Evolutionary conservation across 2,329 filamentous ascomycete genomes (phyloP).

Genomic region (Geosmithia putterillii): DNA sequence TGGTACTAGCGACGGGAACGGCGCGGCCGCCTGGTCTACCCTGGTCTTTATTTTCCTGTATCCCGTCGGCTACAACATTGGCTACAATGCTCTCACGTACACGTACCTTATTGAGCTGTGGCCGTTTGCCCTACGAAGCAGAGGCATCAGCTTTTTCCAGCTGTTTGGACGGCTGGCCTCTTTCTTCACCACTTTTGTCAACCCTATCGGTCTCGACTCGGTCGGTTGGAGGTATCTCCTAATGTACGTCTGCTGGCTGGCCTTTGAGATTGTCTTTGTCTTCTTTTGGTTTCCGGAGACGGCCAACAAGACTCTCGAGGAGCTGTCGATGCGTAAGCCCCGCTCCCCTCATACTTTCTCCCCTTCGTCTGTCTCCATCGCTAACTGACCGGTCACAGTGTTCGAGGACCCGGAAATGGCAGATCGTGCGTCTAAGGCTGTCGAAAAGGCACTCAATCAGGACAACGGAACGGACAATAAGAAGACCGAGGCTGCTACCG

Average conservation of each 20-base stretch:
- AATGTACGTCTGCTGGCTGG: constrained; percentile 12
- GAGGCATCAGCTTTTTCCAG: constrained; percentile 38
- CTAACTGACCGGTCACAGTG: constrained; percentile 8
- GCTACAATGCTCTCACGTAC: constrained; percentile 53
- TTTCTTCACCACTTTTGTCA: constrained; percentile 11
- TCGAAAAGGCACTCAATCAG: constrained; percentile 14
- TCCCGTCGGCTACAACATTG: constrained; percentile 47
- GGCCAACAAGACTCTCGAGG: constrained; percentile 61
- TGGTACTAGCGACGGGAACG: constrained; percentile 12
- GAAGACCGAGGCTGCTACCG: no score
- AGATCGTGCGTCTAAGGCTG: constrained; percentile 12
- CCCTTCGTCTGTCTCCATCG: not conserved
- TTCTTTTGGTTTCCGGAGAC: constrained; percentile 74
- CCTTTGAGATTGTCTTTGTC: constrained; percentile 32
- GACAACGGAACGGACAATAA: constrained; percentile 4
- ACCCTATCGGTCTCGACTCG: constrained; percentile 8
- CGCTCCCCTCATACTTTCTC: not conserved
- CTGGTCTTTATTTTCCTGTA: constrained; percentile 51
- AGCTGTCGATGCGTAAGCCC: constrained; percentile 27
- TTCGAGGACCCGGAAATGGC: constrained; percentile 17
- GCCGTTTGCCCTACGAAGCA: constrained; percentile 40
- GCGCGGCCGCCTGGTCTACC: constrained; percentile 19
- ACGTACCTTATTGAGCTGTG: constrained; percentile 46
- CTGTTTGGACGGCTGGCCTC: constrained; percentile 24
- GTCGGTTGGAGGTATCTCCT: constrained; percentile 9